These are phyloP conservation scores for Huntiella savannae DNA, from an alignment of 2,329 filamentous ascomycete species.

Conservation along the genomic window DNA sequence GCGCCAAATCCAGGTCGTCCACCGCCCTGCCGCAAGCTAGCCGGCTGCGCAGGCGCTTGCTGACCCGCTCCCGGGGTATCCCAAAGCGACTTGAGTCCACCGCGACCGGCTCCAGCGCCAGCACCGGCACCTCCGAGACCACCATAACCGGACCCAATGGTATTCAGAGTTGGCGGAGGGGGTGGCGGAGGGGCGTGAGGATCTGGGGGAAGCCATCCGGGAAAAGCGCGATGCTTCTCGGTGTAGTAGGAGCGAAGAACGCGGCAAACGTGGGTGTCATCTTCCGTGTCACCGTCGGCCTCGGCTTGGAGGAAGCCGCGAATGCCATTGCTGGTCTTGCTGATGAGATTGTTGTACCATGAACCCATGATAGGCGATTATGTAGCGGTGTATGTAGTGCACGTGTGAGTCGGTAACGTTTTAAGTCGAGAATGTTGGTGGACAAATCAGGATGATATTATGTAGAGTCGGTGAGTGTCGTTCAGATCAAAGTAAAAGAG, in stretches of 20 bases:
- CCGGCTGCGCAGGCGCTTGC: constrained; percentile 14
- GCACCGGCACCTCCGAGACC: constrained; percentile 22
- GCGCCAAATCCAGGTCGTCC: constrained; percentile 13
- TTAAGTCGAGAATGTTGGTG: too few relatives aligned
- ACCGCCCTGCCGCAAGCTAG: constrained; percentile 21
- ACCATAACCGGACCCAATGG: constrained; percentile 36
- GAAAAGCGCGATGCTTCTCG: constrained; percentile 67
- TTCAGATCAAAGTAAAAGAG: too few relatives aligned
- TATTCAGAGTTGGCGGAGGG: constrained; percentile 32
- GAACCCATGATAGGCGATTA: constrained; percentile 40
- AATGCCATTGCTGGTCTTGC: constrained; percentile 45
- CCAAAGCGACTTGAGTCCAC: constrained; percentile 38
- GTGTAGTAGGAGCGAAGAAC: constrained; percentile 84
- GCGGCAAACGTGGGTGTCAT: constrained; percentile 88
- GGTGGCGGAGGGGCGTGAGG: constrained; percentile 46
- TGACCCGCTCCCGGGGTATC: constrained; percentile 23
- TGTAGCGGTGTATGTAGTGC: neutral
- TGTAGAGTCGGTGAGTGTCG: neutral
- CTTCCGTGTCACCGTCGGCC: constrained; percentile 54
- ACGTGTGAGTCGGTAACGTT: neutral
- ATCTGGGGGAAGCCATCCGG: constrained; percentile 74
- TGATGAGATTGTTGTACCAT: constrained; percentile 61
- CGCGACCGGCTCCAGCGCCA: constrained; percentile 12
- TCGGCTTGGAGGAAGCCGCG: constrained; percentile 51
- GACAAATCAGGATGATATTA: too few relatives aligned